Conservation (phyloP, 805 yeast species). For the Limtongia smithiae region DNA sequence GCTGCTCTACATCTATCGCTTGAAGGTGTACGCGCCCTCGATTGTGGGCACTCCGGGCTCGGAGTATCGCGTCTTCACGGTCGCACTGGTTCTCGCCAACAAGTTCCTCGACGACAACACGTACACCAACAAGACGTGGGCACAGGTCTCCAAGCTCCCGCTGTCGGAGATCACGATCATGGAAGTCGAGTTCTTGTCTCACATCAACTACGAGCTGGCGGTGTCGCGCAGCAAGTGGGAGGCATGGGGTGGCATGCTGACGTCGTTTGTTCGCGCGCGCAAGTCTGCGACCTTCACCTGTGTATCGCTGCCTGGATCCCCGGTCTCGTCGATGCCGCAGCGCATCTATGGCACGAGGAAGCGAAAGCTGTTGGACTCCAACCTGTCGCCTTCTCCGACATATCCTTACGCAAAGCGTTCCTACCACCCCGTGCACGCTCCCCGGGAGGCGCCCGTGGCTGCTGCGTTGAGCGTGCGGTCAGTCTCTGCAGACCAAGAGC, state of each 20-base stretch:
- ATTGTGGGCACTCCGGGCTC: constrained; percentile 35
- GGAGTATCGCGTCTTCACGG: constrained; percentile 45
- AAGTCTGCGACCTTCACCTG: constrained; percentile 10
- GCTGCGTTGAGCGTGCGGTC: too few species aligned
- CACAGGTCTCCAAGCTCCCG: constrained; percentile 84
- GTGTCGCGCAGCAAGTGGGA: constrained; percentile 13
- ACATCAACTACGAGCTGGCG: constrained; percentile 15
- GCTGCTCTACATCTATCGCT: constrained; percentile 35
- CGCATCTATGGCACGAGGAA: too few species aligned
- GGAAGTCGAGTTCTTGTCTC: constrained; percentile 24
- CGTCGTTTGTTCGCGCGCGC: constrained; percentile 15
- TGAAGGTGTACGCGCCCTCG: constrained; percentile 29
- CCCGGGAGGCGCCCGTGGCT: too few species aligned
- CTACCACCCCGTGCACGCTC: too few species aligned
- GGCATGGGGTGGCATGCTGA: constrained; percentile 18
- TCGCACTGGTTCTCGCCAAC: constrained; percentile 79
- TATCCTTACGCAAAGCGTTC: too few species aligned
- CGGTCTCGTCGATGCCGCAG: constrained; percentile 3
- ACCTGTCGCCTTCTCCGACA: neutral
- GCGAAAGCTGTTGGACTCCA: too few species aligned
- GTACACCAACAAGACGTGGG: constrained; percentile 92
- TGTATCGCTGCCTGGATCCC: constrained; percentile 21
- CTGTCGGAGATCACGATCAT: constrained; percentile 45
- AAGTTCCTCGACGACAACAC: constrained; percentile 96
- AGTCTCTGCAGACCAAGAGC: too few species aligned